A percentile compares a stretch with the other conserved stretches of the same genome.
Evolutionary conservation across 31 red algal species (phyloP).

Genomic region (Porphyra umbilicalis): DNA sequence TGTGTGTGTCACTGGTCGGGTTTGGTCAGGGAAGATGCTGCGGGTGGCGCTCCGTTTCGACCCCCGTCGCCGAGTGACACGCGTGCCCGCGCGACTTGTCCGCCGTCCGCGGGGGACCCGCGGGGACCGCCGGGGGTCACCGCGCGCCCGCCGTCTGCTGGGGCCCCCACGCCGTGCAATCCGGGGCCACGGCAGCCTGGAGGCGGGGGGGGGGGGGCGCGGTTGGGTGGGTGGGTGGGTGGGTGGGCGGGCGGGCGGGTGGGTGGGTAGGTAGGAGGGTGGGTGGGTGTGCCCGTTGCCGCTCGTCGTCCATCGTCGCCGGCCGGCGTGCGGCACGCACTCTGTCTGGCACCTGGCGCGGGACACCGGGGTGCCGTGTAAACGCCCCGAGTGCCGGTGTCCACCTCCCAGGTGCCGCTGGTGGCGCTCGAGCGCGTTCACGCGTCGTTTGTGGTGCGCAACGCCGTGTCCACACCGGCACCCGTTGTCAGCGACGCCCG

Average conservation of each 20-base stretch:
- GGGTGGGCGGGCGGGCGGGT: neutral
- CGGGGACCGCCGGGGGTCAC: neutral
- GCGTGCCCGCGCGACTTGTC: neutral
- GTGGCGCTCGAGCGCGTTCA: too few species aligned
- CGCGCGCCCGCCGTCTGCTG: neutral
- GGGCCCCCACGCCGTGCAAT: neutral
- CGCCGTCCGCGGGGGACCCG: neutral
- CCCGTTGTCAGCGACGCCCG: too few species aligned
- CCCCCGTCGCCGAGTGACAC: neutral
- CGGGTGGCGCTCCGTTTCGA: neutral
- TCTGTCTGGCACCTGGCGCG: too few species aligned
- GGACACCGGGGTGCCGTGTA: too few species aligned
- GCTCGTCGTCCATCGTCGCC: too few species aligned
- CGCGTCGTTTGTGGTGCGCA: too few species aligned
- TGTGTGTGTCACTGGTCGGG: neutral
- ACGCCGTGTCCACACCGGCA: too few species aligned
- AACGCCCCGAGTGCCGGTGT: too few species aligned
- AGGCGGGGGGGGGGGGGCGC: neutral
- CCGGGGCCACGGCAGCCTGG: neutral
- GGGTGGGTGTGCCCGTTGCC: too few species aligned
- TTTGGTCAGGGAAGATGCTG: neutral
- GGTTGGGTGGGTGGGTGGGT: neutral
- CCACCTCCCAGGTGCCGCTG: too few species aligned
- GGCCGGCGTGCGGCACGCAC: too few species aligned
- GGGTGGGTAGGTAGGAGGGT: neutral